Evolutionary conservation across 768 basidiomycete genomes (phyloP).

Genomic region (Xerocomellus dryophilus): DNA sequence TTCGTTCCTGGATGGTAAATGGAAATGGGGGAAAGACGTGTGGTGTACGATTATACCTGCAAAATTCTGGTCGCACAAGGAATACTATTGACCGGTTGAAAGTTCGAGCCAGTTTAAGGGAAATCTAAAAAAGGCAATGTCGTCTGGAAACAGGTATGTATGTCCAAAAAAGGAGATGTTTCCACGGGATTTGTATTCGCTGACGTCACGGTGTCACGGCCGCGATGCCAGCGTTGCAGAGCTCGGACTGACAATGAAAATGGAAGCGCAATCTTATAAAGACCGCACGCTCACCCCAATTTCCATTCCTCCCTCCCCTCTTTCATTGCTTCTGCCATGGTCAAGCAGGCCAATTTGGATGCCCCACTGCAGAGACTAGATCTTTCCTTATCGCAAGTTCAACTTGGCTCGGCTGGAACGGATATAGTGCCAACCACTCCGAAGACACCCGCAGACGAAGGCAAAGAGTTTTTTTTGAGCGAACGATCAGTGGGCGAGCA

Average conservation of each 20-base stretch:
- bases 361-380: background rate
- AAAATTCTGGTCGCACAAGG: background rate
- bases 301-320: background rate
- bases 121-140: background rate
- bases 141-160: background rate
- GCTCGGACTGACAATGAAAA: constrained; percentile 7
- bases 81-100: background rate
- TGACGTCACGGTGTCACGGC: constrained; percentile 24
- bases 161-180: constrained; percentile 3
- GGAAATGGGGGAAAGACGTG: background rate
- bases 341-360: background rate
- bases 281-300: constrained; percentile 5
- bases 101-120: background rate
- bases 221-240: background rate
- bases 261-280: constrained; percentile 13
- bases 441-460: constrained; percentile 92
- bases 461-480: constrained; percentile 81
- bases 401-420: background rate
- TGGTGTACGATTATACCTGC: background rate
- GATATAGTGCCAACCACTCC: constrained; percentile 47
- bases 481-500: constrained; percentile 47
- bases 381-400: constrained; percentile 18
- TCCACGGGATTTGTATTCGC: background rate
- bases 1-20: background rate
- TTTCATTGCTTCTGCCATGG: constrained; percentile 16